These are phyloP conservation scores for Myxozyma sirexii DNA, from an alignment of 805 yeast genomes.

Conservation along the genomic window DNA sequence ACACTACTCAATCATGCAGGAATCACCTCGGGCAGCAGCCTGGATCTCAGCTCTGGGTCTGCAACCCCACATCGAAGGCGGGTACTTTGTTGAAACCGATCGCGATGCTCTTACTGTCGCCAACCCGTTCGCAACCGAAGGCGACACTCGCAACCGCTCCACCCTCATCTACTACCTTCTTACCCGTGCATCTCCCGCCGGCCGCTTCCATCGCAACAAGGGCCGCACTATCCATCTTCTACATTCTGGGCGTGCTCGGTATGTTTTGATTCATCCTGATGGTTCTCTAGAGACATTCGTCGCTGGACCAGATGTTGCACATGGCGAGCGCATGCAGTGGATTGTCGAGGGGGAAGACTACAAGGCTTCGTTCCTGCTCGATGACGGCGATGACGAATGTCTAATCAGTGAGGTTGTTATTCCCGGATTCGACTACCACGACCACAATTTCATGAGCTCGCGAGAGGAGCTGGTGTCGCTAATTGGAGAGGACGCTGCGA, in stretches of 20 bases:
- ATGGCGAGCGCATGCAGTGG: conserved; percentile 57
- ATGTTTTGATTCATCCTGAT: conserved; percentile 56
- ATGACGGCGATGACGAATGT: conserved; percentile 40
- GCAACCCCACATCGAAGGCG: conserved; percentile 57
- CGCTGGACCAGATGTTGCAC: conserved; percentile 52
- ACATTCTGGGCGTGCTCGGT: conserved; percentile 60
- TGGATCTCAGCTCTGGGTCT: conserved; percentile 46
- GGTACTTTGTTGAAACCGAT: conserved; percentile 60
- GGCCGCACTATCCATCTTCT: conserved; percentile 60
- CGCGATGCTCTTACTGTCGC: conserved; percentile 51
- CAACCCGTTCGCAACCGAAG: conserved; percentile 43
- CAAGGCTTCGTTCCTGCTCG: conserved; percentile 53
- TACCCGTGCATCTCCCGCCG: conserved; percentile 55
- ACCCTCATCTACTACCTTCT: conserved; percentile 58
- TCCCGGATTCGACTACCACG: conserved; percentile 62
- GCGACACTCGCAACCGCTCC: conserved; percentile 47
- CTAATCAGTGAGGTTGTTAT: conserved; percentile 51
- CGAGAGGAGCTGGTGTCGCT: conserved; percentile 40
- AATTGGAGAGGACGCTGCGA: conserved; percentile 45
- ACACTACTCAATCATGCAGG: conserved; percentile 2
- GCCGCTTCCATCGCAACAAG: conserved; percentile 54
- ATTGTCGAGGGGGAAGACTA: conserved; percentile 64
- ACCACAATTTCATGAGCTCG: conserved; percentile 51
- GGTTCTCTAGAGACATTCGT: conserved; percentile 53
- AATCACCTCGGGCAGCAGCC: conserved; percentile 36